Conservation (phyloP, 441 rosid species). For the Corymbia calophylla region DNA sequence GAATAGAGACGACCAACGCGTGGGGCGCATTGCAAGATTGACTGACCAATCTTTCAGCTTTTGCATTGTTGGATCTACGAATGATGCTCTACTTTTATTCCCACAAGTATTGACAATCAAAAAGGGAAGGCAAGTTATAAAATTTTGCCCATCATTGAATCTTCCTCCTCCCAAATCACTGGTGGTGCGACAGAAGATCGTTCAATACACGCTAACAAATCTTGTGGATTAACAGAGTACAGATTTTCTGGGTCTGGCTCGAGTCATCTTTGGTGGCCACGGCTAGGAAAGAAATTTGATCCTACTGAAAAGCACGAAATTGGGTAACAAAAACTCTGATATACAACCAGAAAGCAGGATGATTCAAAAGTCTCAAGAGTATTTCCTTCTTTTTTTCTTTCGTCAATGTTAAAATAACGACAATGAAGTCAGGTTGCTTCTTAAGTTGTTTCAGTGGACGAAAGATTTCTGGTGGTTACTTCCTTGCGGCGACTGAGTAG, state of each 20-base stretch:
- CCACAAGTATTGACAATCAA: neutral
- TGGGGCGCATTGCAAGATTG: neutral
- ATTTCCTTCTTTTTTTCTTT: too few species aligned
- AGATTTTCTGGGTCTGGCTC: too few species aligned
- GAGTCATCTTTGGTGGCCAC: too few species aligned
- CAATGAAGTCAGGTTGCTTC: neutral
- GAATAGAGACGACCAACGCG: neutral
- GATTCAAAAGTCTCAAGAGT: neutral
- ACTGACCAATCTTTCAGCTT: neutral
- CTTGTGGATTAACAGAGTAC: too few species aligned
- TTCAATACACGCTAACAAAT: neutral
- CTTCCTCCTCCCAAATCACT: neutral
- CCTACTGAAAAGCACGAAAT: neutral
- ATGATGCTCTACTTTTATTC: neutral
- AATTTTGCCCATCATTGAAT: neutral
- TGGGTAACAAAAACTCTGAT: neutral
- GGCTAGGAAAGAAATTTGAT: neutral
- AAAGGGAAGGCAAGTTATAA: neutral
- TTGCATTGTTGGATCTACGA: neutral
- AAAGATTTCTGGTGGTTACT: neutral
- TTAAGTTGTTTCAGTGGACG: neutral
- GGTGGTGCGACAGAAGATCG: neutral
- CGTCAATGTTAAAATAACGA: neutral
- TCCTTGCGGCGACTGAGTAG: neutral
- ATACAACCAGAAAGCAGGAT: neutral